These are phyloP conservation scores for Tolypocladium guangdongense DNA, from an alignment of 2,329 filamentous ascomycete genomes.

Conservation along the genomic window DNA sequence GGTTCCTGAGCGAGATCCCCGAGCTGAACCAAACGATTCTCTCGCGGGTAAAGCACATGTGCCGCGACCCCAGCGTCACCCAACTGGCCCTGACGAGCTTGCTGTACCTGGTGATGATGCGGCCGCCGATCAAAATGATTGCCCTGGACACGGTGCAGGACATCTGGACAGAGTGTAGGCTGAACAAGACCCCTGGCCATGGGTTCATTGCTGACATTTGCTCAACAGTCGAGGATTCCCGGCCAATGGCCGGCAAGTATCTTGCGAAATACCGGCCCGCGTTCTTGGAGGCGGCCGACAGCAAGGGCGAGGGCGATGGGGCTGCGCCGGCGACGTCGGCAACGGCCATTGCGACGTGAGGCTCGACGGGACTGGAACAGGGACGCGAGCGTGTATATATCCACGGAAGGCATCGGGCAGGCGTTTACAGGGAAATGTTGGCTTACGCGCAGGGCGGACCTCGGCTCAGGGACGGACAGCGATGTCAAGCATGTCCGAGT, in stretches of 20 bases:
- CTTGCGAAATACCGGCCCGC: constrained; percentile 48
- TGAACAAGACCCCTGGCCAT: not conserved
- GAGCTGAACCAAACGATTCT: constrained; percentile 64
- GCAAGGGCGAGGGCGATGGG: constrained; percentile 11
- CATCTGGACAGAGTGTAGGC: constrained; percentile 56
- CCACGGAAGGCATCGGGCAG: not conserved
- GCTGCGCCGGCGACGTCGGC: constrained; percentile 10
- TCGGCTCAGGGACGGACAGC: not conserved
- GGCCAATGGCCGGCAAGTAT: constrained; percentile 51
- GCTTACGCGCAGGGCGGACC: not conserved
- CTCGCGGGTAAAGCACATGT: constrained; percentile 57
- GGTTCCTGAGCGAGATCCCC: constrained; percentile 86
- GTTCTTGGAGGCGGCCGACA: constrained; percentile 28
- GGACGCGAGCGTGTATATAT: not conserved
- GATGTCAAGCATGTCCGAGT: not conserved
- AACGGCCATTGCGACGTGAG: constrained; percentile 20
- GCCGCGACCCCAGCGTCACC: constrained; percentile 54
- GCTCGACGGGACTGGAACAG: not conserved
- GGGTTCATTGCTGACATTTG: constrained; percentile 8
- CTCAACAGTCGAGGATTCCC: constrained; percentile 46
- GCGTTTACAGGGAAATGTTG: constrained; percentile 1
- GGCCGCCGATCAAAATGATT: constrained; percentile 51
- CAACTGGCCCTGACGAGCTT: constrained; percentile 53
- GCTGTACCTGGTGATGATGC: constrained; percentile 57
- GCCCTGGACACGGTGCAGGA: constrained; percentile 56